Percentiles rank a stretch among this genome's conserved stretches.
Evolutionary conservation across 108 stramenopile genomes (phyloP).

Genomic region (Fragilaria crotonensis): DNA sequence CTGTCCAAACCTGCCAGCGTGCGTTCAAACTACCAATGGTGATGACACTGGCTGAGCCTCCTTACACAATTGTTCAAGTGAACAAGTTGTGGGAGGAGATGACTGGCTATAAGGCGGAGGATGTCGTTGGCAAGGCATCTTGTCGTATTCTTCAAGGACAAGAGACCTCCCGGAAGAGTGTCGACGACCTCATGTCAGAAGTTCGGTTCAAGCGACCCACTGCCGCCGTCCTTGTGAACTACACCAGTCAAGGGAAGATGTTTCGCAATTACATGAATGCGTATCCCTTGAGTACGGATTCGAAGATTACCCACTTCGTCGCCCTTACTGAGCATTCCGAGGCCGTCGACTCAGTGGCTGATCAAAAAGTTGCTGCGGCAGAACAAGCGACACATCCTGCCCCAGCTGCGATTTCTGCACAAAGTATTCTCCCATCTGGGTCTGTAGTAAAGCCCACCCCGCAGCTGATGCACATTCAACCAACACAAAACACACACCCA

Average conservation of each 20-base stretch:
- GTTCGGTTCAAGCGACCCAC: constrained; percentile 73
- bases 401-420: neutral
- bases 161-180: constrained; percentile 34
- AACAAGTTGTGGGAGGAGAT: constrained; percentile 86
- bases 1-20: constrained; percentile 76
- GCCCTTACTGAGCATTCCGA: constrained; percentile 55
- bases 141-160: constrained; percentile 64
- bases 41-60: constrained; percentile 75
- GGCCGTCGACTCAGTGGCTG: neutral
- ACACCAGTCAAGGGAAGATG: constrained; percentile 53
- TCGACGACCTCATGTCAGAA: constrained; percentile 59
- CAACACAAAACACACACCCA: too few relatives aligned
- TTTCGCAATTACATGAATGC: constrained; percentile 55
- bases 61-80: constrained; percentile 84
- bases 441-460: neutral
- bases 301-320: constrained; percentile 76
- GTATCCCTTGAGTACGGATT: constrained; percentile 80
- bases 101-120: constrained; percentile 74
- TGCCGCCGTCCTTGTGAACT: constrained; percentile 59
- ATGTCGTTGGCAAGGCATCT: constrained; percentile 75
- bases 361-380: neutral
- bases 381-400: neutral
- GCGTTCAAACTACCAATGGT: constrained; percentile 79
- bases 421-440: neutral
- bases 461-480: neutral